Base-by-base conservation (phyloP, 2,329 filamentous ascomycete species). In the Neonectria hederae region DNA sequence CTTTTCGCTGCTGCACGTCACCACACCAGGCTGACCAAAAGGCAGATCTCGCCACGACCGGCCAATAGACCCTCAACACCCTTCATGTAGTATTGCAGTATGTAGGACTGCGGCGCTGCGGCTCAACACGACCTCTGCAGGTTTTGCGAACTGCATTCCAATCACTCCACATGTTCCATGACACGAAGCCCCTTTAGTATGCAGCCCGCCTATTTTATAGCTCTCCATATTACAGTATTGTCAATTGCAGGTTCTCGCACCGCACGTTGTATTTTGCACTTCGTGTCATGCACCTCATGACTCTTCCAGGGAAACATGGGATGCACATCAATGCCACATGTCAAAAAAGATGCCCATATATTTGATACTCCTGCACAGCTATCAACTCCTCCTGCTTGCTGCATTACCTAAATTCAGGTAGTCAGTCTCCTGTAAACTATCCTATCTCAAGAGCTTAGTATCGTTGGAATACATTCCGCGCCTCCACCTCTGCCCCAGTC, bases 391-490 rank as follows among this genome's bases (percentile, higher is more conserved):
- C 35, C 38, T 32, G n/a, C 30, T 14, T 51, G 48, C 48, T 32
- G 38, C 14, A n/a, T n/a, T 17, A 38, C 14, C 35, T 38, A 17
- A 17, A 38, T n/a, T 6, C 48, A 46, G 26, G 40, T 59, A 51
- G 21, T 40, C 59, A 62, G 45, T 59, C 54, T 69, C 65, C 69
- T 70, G 24, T 64, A 66, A 65, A 61, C 55, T 32, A 22, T 46
- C 40, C 22, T 17, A 49, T 58, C 28, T 42, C 21, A n/a, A 51
- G 53, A 63, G 43, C 13, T 40, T 17, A 46, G 46, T 24, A 40
- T 62, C 26, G 35, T 63, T 45, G 56, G 58, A 59, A 69, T 68
- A 56, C 52, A 54, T 63, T 63, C 54, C 53, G 62, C 66, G 38
- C 59, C 65, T 58, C 59, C 57, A 2, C 38, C 42, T 54, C 52